A percentile compares a stretch with the other conserved stretches of the same genome.
Evolutionary conservation across 2,329 filamentous ascomycete genomes (phyloP).

Genomic region (Sarocladiaceae sp.): DNA sequence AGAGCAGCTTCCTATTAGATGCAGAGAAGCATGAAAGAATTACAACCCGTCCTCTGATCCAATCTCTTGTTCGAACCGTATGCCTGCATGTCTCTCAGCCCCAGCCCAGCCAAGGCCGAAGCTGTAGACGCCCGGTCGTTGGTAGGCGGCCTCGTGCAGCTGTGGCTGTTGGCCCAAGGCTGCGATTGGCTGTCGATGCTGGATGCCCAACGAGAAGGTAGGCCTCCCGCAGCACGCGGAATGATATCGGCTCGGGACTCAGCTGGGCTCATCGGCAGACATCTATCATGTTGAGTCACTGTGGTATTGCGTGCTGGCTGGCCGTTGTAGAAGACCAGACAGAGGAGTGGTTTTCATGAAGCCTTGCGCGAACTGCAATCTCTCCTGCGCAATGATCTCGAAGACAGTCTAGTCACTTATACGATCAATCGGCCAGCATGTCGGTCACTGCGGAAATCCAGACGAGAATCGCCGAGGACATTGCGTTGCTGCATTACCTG

Average conservation of each 20-base stretch:
- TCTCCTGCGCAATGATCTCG: no score
- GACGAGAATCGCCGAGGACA: conserved; percentile 11
- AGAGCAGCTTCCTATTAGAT: neutral
- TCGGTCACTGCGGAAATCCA: neutral
- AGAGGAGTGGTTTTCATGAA: no score
- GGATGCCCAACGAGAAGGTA: conserved; percentile 14
- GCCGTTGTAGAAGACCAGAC: no score
- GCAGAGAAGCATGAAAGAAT: neutral
- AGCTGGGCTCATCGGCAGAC: no score
- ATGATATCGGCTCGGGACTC: no score
- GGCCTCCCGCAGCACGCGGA: conserved; percentile 16
- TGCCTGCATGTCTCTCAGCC: neutral
- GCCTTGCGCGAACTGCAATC: no score
- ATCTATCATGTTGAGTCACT: no score
- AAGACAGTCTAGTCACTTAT: no score
- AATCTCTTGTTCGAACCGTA: no score
- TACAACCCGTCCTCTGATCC: neutral
- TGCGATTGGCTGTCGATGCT: neutral
- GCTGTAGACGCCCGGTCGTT: no score
- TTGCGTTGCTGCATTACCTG: conserved; percentile 14
- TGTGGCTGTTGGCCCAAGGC: neutral
- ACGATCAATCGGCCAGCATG: neutral
- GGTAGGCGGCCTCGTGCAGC: neutral
- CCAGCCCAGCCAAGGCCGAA: neutral
- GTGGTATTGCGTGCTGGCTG: no score